Conservation (phyloP, 768 basidiomycete species). For the Auricularia heimuer region DNA sequence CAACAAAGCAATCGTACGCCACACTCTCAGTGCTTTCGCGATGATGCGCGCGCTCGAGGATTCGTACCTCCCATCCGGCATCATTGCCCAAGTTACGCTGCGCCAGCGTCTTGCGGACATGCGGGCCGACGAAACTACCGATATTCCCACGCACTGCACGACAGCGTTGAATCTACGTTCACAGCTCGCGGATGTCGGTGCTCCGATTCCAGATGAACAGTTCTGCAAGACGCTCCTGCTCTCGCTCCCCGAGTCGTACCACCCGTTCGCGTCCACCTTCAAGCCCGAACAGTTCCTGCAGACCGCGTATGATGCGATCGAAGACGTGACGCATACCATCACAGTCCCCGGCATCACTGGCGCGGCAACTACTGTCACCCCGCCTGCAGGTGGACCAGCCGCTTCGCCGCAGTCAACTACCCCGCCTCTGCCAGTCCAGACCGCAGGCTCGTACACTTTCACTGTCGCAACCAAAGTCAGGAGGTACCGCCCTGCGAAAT, state of each 20-base stretch:
- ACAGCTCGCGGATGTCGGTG: not conserved
- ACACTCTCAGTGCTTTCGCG: not conserved
- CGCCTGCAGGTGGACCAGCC: no score
- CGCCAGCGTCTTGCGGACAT: not conserved
- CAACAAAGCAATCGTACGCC: not conserved
- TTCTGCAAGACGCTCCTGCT: not conserved
- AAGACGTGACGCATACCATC: not conserved
- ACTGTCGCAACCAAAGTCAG: not conserved
- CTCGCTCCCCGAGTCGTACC: not conserved
- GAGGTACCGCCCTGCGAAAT: not conserved
- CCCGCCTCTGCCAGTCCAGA: no score
- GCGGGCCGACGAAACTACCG: not conserved
- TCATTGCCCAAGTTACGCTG: not conserved
- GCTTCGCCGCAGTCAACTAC: not conserved
- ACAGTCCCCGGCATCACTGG: not conserved
- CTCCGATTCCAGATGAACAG: not conserved
- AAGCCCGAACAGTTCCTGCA: not conserved
- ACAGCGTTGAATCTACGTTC: not conserved
- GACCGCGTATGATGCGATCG: not conserved
- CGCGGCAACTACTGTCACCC: not conserved
- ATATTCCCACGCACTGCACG: not conserved
- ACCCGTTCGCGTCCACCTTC: not conserved
- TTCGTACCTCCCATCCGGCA: not conserved
- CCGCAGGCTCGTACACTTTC: not conserved
- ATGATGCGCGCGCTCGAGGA: not conserved